phyloP scores from a whole-genome alignment of 148 eudicot species.

The Dianthus caryophyllus region DNA sequence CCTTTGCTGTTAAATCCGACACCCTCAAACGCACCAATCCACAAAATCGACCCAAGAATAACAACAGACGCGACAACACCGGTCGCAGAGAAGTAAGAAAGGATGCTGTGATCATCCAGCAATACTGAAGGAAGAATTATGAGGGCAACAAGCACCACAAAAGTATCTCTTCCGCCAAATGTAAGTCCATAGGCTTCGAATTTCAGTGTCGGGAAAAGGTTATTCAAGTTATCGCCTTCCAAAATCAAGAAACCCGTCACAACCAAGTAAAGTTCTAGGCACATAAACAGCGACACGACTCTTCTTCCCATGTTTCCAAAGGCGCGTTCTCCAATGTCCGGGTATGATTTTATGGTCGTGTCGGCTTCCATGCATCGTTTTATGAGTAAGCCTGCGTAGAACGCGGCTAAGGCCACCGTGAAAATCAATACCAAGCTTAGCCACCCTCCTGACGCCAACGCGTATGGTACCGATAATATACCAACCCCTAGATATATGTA shows the following conservation, averaged over 20 bases:
- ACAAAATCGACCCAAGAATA: constrained; percentile 39
- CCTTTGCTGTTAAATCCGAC: constrained; percentile 45
- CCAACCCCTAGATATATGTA: constrained; percentile 35
- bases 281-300: constrained; percentile 34
- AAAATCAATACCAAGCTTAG: constrained; percentile 35
- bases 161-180: constrained; percentile 38
- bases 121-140: constrained; percentile 40
- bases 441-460: constrained; percentile 54
- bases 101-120: constrained; percentile 37
- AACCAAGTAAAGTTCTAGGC: constrained; percentile 43
- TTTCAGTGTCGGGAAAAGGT: constrained; percentile 28
- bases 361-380: constrained; percentile 53
- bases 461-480: constrained; percentile 46
- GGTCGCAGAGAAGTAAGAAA: constrained; percentile 45
- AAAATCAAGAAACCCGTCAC: constrained; percentile 52
- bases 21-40: constrained; percentile 37
- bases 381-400: constrained; percentile 42
- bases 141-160: constrained; percentile 36
- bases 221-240: constrained; percentile 57
- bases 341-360: constrained; percentile 32
- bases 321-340: constrained; percentile 53
- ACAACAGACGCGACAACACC: constrained; percentile 45
- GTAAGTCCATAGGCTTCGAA: constrained; percentile 22
- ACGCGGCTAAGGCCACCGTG: constrained; percentile 32
- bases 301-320: constrained; percentile 44